These are phyloP conservation scores for Haematococcus sp. DNA, from an alignment of 139 green algal genomes.

Conservation along the genomic window DNA sequence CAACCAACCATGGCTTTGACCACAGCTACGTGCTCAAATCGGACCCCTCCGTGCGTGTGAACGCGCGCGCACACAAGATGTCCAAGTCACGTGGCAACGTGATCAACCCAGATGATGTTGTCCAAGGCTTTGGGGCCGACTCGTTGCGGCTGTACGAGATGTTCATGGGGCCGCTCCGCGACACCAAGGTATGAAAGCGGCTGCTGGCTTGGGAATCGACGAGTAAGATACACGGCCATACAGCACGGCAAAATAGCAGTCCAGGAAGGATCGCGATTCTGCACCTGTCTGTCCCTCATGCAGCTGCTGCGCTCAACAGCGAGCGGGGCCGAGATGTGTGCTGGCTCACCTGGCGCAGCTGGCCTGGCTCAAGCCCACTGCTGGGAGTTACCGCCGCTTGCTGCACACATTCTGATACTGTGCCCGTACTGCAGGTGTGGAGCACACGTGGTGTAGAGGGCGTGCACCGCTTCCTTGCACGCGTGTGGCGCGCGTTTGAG, in stretches of 20 bases:
- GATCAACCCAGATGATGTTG: slow-evolving; percentile 97
- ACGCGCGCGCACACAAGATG: slow-evolving; percentile 95
- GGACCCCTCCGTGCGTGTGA: slow-evolving; percentile 64
- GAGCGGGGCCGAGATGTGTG: too few relatives aligned
- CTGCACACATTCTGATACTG: neutral
- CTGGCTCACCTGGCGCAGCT: too few relatives aligned
- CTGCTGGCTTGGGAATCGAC: too few relatives aligned
- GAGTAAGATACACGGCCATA: too few relatives aligned
- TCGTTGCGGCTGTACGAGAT: slow-evolving; percentile 98
- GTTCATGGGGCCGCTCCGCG: slow-evolving; percentile 97
- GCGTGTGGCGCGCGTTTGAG: slow-evolving; percentile 81
- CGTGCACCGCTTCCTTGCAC: slow-evolving; percentile 93
- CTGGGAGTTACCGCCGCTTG: too few relatives aligned
- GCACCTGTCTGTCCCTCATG: too few relatives aligned
- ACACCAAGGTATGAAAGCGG: slow-evolving; percentile 77
- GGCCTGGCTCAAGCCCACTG: too few relatives aligned
- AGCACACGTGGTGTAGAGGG: slow-evolving; percentile 90
- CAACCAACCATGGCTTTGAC: too few relatives aligned
- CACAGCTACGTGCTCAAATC: slow-evolving; percentile 27
- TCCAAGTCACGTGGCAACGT: slow-evolving; percentile 96
- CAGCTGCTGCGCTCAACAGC: too few relatives aligned
- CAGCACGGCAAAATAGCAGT: too few relatives aligned
- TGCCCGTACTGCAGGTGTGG: slow-evolving; percentile 68
- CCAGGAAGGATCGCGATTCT: too few relatives aligned
- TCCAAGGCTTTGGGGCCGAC: slow-evolving; percentile 91